Conservation (phyloP, 495 filamentous ascomycete species). For the Glarea lozoyensis region DNA sequence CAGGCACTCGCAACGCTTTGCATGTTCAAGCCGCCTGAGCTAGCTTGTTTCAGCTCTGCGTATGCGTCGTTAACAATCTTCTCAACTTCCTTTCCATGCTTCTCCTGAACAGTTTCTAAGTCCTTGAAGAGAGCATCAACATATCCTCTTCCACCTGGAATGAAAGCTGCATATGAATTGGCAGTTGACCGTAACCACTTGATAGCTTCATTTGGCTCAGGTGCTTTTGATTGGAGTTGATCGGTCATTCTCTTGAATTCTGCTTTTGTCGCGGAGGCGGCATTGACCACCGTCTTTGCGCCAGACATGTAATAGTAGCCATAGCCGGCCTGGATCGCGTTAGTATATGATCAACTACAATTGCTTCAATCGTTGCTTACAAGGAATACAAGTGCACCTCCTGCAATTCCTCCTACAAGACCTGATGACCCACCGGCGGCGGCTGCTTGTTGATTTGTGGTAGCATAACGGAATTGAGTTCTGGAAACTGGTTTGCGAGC, state of each 20-base stretch:
- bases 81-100: conserved; percentile 55
- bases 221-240: conserved; percentile 42
- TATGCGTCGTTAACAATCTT: conserved; percentile 51
- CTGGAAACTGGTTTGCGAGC: background rate
- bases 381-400: conserved; percentile 17
- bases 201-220: conserved; percentile 49
- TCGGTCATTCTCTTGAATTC: conserved; percentile 43
- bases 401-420: conserved; percentile 16
- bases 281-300: conserved; percentile 38
- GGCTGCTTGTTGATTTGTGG: conserved; percentile 4
- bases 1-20: conserved; percentile 41
- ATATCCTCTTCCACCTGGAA: conserved; percentile 54
- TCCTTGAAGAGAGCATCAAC: conserved; percentile 55
- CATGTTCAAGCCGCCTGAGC: conserved; percentile 40
- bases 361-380: background rate
- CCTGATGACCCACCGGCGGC: conserved; percentile 10
- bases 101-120: conserved; percentile 46
- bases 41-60: conserved; percentile 41
- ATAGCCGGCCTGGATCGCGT: conserved; percentile 16
- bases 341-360: background rate
- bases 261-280: conserved; percentile 38
- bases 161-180: conserved; percentile 52
- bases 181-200: conserved; percentile 47
- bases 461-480: background rate
- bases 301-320: conserved; percentile 55